phyloP scores from a whole-genome alignment of 2,329 filamentous ascomycete genomes.

The Sarocladium brachiariae region DNA sequence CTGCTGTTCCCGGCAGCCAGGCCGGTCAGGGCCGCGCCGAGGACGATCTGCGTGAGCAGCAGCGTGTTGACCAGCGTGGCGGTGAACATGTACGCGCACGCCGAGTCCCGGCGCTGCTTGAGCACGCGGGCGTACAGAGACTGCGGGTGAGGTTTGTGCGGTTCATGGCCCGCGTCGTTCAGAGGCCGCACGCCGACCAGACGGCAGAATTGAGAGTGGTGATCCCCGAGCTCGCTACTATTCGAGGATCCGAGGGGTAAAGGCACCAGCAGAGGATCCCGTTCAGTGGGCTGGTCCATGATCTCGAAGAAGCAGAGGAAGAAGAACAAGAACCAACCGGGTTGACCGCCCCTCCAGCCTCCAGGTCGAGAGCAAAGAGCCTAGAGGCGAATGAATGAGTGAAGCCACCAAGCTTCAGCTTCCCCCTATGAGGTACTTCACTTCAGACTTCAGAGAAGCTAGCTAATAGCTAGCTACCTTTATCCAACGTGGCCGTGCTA shows the following conservation, averaged over 20 bases:
- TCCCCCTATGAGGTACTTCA: no score
- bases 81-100: conserved; percentile 15
- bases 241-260: background rate
- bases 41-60: conserved; percentile 16
- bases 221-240: conserved; percentile 10
- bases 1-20: conserved; percentile 16
- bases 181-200: conserved; percentile 15
- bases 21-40: conserved; percentile 17
- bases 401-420: no score
- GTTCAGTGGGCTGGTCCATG: conserved; percentile 3
- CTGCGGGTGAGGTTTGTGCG: conserved; percentile 13
- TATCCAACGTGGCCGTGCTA: no score
- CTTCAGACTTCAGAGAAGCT: no score
- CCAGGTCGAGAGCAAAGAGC: no score
- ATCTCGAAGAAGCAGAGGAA: no score
- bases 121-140: conserved; percentile 17
- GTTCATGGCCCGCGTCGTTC: conserved; percentile 12
- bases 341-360: no score
- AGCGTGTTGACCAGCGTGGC: conserved; percentile 17
- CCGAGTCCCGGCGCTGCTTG: conserved; percentile 12
- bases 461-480: no score
- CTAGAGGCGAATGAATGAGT: no score
- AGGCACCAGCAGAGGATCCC: conserved; percentile 4
- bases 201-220: conserved; percentile 16
- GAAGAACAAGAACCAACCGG: no score